Base-by-base conservation (phyloP, 805 yeast species). In the Maudiozyma saulgeensis region DNA sequence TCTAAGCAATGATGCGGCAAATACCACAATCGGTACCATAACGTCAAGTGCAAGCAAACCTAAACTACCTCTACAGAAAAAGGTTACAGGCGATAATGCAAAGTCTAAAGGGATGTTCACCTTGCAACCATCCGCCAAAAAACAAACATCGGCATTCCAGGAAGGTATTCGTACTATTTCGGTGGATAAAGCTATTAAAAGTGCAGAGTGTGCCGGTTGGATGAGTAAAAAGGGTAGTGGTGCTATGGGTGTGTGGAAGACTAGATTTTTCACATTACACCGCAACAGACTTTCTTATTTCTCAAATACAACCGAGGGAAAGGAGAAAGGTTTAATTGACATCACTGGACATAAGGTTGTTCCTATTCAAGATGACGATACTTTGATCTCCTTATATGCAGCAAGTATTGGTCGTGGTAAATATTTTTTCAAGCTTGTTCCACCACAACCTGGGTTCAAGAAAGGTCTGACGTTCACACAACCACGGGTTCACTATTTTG, bases 381-480 rank as follows among this genome's bases (percentile, higher is more conserved):
- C 84, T 64, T 74, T 86, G 46, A 80, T 87, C 37, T 86, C 96
- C 0, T 68, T 91, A 44, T 87, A 87, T 65, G 97, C 98, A 0
- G 93, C 96, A 0, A 81, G 90, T 28, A 84, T 95, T 2, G 96
- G 96, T 11, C 82, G 84, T 41, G 98, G 98, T 15, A 76, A 95
- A 40, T 86, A 80, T 61, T 88, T 96, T 60, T 91, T 93, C 71
- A 90, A 90, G 67, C 66, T 93, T 15, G 81, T 90, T 1, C 99
- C 99, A 7, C 99, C 99, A 0, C 96, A 95, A 2, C 98, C 98
- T 0, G 99, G 99, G 0, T 87, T 90, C 49, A 82, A 84, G 55
- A 91, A 90, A 68, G 98, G 98, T 0, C 78, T 93, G 51, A 90
- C 96, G 0, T 93, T 93, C 66, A 93, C 99, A 0, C 96, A 90